A percentile compares a stretch with the other conserved stretches of the same genome.
phyloP scores from a whole-genome alignment of 78 protist genomes.

The Dictyostelium citrinum region DNA sequence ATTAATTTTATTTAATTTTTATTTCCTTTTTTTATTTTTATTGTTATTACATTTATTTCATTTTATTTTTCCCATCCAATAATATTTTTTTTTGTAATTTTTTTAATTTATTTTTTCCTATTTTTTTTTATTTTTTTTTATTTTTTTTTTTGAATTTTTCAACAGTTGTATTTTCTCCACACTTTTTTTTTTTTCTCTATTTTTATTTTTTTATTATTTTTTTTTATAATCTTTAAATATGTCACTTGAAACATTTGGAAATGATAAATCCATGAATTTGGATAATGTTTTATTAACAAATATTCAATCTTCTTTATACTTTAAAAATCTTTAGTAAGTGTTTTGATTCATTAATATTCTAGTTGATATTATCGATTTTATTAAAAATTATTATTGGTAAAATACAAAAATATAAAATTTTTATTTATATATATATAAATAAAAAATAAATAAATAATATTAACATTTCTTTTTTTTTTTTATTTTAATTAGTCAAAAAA shows the following conservation, averaged over 20 bases:
- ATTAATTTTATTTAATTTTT: not conserved
- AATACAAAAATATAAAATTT: not conserved
- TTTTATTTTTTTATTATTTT: not conserved
- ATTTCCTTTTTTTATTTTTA: not conserved
- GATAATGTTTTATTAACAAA: conserved; percentile 74
- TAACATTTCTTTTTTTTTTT: not conserved
- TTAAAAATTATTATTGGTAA: not conserved
- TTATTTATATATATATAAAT: not conserved
- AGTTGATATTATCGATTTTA: too few relatives aligned
- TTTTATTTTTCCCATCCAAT: not conserved
- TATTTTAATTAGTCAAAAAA: not conserved
- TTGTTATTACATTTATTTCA: not conserved
- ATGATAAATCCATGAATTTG: conserved; percentile 84
- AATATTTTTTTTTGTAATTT: not conserved
- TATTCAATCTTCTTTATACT: conserved; percentile 81
- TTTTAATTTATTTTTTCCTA: not conserved
- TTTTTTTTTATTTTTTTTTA: not conserved
- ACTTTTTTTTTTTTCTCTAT: not conserved
- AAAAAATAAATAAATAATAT: not conserved
- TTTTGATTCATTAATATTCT: not conserved
- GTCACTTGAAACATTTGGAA: conserved; percentile 76
- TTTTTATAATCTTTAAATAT: not conserved
- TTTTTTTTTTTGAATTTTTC: not conserved
- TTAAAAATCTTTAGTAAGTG: conserved; percentile 68
- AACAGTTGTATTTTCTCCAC: not conserved